Base-by-base conservation (phyloP, 768 basidiomycete species). In the Rhodosporidiobolus odoratus region DNA sequence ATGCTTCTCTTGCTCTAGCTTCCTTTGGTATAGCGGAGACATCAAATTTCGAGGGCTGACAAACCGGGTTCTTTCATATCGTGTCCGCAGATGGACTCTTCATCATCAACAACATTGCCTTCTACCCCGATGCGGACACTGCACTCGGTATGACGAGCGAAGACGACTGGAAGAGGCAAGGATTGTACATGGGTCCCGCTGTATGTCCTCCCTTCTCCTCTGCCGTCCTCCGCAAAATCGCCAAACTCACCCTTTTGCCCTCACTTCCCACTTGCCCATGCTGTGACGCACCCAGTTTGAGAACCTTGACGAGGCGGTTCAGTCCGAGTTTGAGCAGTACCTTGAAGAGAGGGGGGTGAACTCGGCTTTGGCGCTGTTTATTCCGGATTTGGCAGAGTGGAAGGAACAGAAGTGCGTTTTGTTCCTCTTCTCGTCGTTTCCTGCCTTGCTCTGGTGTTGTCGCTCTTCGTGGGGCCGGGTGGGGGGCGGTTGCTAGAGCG, bases 161-260 rank as follows among this genome's bases (percentile, higher is more conserved):
- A 73, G 89, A 90, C 13, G 93, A 97, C 81, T 97, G 91, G 92
- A 89, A 89, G 79, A 86, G 94, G 57, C 86, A 93, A 27, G 92
- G 90, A 3, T 81, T 90, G 73, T 98, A 96, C 83, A 87, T 95
- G 78, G 95, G 95, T 1, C 95, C 94, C 61, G 87, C 89, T 83
- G 87, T 90, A 74, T 68, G 82, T 74, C 6, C 30, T 32, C 54
- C 7, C 52, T 53, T 50, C 47, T 56, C 50, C 27, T 40, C n/a
- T 35, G 38, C 27, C 34, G 27, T 66, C 52, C 23, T 16, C 34
- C 23, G 35, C 52, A 50, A n/a, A 23, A 45, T 12, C 48, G 9
- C 21, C 15, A 50, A 25, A 3, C 23, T 27, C 6, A 21, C 34
- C 21, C 43, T 25, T 9, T n/a, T 13, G 9, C 47, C 32, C 25